Conservation (phyloP, 2,329 filamentous ascomycete species). For the Colletotrichum siamense region DNA sequence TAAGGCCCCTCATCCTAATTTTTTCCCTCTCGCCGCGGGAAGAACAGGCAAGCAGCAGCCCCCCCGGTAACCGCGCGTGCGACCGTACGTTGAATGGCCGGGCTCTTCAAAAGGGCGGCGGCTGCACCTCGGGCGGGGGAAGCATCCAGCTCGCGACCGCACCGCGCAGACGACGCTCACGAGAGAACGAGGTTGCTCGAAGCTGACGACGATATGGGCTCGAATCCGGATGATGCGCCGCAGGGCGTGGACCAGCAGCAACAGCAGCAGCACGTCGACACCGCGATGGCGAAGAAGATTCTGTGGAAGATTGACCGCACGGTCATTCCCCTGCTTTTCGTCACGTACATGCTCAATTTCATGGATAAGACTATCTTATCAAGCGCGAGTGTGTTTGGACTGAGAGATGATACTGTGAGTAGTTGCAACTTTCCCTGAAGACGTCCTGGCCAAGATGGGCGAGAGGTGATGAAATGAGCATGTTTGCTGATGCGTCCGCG, state of each 20-base stretch:
- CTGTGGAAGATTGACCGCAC: constrained; percentile 61
- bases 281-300: constrained; percentile 37
- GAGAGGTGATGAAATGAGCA: background rate
- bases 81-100: background rate
- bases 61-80: background rate
- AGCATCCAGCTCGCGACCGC: background rate
- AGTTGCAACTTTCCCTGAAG: background rate
- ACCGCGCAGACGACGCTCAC: background rate
- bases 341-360: constrained; percentile 65
- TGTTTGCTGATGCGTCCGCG: constrained; percentile 33
- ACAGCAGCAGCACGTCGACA: constrained; percentile 20
- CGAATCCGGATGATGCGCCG: background rate
- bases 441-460: background rate
- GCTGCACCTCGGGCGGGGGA: background rate
- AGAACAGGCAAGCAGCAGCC: background rate
- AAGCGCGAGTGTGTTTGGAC: constrained; percentile 60
- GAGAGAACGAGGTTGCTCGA: background rate
- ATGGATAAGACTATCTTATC: constrained; percentile 66
- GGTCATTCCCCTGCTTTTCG: constrained; percentile 61
- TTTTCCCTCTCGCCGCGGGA: background rate
- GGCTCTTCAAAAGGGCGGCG: constrained; percentile 8
- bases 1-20: background rate
- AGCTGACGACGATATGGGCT: constrained; percentile 9
- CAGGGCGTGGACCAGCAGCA: background rate
- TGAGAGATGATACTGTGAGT: constrained; percentile 51